These are phyloP conservation scores for Diaporthe destruens DNA, from an alignment of 2,329 filamentous ascomycete genomes.

Conservation along the genomic window DNA sequence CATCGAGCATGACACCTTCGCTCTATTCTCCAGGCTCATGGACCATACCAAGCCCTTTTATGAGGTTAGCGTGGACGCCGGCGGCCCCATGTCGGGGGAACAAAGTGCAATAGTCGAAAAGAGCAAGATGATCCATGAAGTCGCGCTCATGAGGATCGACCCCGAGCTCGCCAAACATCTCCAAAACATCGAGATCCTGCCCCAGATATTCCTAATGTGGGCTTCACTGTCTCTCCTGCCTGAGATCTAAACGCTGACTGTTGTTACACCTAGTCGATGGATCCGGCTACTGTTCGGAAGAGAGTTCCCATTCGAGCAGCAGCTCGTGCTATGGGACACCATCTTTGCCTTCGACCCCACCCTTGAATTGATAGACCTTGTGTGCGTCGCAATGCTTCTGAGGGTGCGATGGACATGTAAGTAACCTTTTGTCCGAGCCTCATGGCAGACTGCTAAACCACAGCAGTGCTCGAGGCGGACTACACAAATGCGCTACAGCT, in stretches of 20 bases:
- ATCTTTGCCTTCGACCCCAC: slow-evolving; percentile 88
- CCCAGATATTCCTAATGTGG: slow-evolving; percentile 95
- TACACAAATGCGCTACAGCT: slow-evolving; percentile 87
- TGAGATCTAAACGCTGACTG: neutral
- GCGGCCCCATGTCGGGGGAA: slow-evolving; percentile 52
- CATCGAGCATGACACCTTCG: slow-evolving; percentile 92
- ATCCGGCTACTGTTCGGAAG: slow-evolving; percentile 91
- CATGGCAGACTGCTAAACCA: slow-evolving; percentile 39
- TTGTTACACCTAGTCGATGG: slow-evolving; percentile 79
- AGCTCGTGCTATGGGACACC: slow-evolving; percentile 89
- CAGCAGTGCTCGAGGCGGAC: slow-evolving; percentile 82
- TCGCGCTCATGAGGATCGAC: slow-evolving; percentile 82
- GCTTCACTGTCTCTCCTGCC: slow-evolving; percentile 45
- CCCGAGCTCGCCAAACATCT: slow-evolving; percentile 87
- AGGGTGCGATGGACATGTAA: slow-evolving; percentile 90
- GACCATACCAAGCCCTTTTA: slow-evolving; percentile 88
- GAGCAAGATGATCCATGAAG: slow-evolving; percentile 88
- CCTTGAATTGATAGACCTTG: slow-evolving; percentile 84
- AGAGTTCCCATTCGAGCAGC: slow-evolving; percentile 90
- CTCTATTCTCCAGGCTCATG: slow-evolving; percentile 89
- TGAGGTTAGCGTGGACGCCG: slow-evolving; percentile 67
- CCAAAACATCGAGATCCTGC: slow-evolving; percentile 86
- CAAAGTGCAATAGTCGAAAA: slow-evolving; percentile 81
- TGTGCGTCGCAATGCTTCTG: slow-evolving; percentile 95
- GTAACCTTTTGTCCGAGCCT: slow-evolving; percentile 48